Evolutionary conservation across 331 rosid genomes (phyloP), one percentile per base, ranked within the genome.

Genomic region (Rhamnella rubrinervis): DNA sequence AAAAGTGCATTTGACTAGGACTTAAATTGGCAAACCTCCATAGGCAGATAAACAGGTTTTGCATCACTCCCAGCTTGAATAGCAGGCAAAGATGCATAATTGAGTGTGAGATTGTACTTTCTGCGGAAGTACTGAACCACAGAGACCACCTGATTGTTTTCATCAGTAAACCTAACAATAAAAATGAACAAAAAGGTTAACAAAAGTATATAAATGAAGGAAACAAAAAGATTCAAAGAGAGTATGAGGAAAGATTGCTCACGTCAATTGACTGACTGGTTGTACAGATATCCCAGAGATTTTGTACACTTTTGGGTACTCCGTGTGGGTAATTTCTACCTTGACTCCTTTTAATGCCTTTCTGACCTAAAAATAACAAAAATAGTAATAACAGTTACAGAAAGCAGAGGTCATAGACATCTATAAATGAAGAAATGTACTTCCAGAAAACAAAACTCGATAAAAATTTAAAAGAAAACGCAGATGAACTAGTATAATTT

Each of bases 61-160:
- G 79, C 9, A 55, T 86, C 85, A 57, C 70, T 84, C 17, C 98
- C 98, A 49, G 91, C 77, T 77, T 83, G 85, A 8, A 95, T 59
- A 6, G 98, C 98, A 55, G 95, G 96, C 70, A 89, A 77, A 50
- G 3, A 13, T 39, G 38, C 21, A 63, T 9, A 13, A 51, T 51
- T 31, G 0, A 89, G 82, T 1, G 0, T 16, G 55, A 83, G 59
- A 14, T 35, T 4, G 70, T 91, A 86, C 50, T 40, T 89, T 18
- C 89, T 84, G 13, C 8, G 71, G 21, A 83, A 91, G 58, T 95
- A 87, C 31, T 83, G 74, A 8, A 66, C 75, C 31, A 95, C 86
- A 0, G 83, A 76, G 0, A 0, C 58, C 38, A 0, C 40, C 0
- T 80, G 72, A 40, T 1, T 18, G 0, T 76, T 2, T 20, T 85